Evolutionary conservation across 306 rosid genomes (phyloP), one percentile per base, ranked within the genome.

Genomic region (Malus orientalis): DNA sequence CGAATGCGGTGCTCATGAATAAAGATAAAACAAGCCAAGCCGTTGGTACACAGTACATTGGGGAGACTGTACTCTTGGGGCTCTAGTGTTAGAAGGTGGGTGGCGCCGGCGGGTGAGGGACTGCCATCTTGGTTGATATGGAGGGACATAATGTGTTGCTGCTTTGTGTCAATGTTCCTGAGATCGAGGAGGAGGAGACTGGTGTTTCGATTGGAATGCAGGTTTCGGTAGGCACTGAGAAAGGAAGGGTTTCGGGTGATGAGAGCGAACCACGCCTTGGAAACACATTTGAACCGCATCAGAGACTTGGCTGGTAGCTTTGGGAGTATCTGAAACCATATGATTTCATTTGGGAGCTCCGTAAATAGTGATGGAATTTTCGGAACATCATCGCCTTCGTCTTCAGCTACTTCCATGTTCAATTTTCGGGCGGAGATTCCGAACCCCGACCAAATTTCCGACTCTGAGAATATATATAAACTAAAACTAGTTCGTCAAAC

Each of bases 191-290:
- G 22, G 40, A 61, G 29, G 59, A 42, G 38, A 6, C 29, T 40
- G 20, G 15, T 29, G 65, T n/a, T 71, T 19, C 2, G 20, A 6
- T 15, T 74, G 30, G 3, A 54, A 30, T 13, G 66, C 33, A 25
- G 42, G 40, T 25, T 45, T 27, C 5, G 67, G 59, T 40, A 3
- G 22, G 25, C 54, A 2, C 3, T 11, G 23, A 74, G 55, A 44
- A 60, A 74, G 9, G 32, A 10, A n/a, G 68, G 69, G 49, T 60
- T 19, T 3, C 19, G 33, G 53, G 44, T 15, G 42, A 57, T 30
- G 66, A 72, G 76, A 58, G 57, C 18, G 25, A 29, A 22, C 76
- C 76, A 73, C 2, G 38, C 18, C 76, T 73, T 58, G 57, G 68
- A 36, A 33, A 58, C 55, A 13, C 68, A 57, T 8, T 58, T 72